Conservation (phyloP, 2,329 filamentous ascomycete genomes). For the Fonsecaea nubica region DNA sequence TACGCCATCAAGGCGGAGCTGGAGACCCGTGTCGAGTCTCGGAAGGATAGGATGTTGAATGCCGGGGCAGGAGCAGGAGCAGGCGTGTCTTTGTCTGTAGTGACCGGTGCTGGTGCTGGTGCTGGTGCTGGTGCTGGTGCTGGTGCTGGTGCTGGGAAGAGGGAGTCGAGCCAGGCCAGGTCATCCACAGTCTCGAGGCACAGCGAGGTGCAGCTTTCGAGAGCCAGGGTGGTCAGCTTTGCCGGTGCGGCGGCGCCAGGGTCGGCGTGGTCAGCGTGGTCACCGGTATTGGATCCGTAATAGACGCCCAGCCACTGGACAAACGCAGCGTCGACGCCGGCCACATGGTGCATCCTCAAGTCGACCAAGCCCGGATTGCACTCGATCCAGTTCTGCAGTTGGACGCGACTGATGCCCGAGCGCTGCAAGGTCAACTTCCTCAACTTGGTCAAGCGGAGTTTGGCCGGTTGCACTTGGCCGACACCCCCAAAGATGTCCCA, state of each 20-base stretch:
- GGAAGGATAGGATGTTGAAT: constrained; percentile 23
- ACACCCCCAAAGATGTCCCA: constrained; percentile 46
- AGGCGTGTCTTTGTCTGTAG: too few species aligned
- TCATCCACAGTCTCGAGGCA: constrained; percentile 9
- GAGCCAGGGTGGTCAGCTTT: constrained; percentile 18
- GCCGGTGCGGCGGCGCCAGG: background rate
- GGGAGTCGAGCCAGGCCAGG: constrained; percentile 29
- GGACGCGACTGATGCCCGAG: constrained; percentile 46
- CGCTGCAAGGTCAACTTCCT: constrained; percentile 45
- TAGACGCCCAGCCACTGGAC: constrained; percentile 46
- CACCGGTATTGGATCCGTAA: background rate
- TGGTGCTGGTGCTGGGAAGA: background rate
- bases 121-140: too few species aligned
- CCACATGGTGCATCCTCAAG: constrained; percentile 45
- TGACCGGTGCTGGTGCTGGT: background rate
- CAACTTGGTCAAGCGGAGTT: constrained; percentile 40
- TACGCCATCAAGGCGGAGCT: constrained; percentile 19
- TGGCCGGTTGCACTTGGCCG: constrained; percentile 37
- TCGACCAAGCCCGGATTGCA: constrained; percentile 42
- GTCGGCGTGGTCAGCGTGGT: background rate
- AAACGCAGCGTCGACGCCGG: constrained; percentile 46
- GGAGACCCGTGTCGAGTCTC: constrained; percentile 13
- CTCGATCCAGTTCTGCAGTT: constrained; percentile 45
- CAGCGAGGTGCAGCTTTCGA: constrained; percentile 27
- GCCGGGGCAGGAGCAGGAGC: too few species aligned